A percentile compares a stretch with the other conserved stretches of the same genome.
Conservation (phyloP, 371 early-diverging fungal genomes). For the Mucor plumbeus region DNA sequence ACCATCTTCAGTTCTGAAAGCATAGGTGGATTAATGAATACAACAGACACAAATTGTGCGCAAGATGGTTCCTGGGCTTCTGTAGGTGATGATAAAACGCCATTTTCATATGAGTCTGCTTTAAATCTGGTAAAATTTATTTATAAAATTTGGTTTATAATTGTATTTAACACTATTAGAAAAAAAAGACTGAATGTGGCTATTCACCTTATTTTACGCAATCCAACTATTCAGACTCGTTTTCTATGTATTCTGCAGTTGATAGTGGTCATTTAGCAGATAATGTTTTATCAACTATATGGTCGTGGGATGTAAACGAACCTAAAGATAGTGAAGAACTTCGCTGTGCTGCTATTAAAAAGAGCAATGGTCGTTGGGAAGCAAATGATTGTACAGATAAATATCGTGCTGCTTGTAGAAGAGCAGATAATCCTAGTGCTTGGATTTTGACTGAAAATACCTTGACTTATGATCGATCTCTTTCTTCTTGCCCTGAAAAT, state of each 20-base stretch:
- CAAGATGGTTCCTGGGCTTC: constrained; percentile 2
- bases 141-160: background rate
- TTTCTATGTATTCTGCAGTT: constrained; percentile 11
- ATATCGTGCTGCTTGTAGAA: constrained; percentile 39
- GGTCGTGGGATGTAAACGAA: constrained; percentile 53
- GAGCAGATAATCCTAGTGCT: constrained; percentile 21
- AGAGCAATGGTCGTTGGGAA: constrained; percentile 41
- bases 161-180: background rate
- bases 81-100: background rate
- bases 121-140: constrained; percentile 21
- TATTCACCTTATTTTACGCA: constrained; percentile 43
- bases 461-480: constrained; percentile 38
- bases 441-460: constrained; percentile 39
- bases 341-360: constrained; percentile 35
- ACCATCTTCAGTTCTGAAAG: constrained; percentile 27
- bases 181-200: constrained; percentile 40
- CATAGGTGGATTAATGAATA: constrained; percentile 1
- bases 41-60: background rate
- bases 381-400: constrained; percentile 34
- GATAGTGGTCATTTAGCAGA: constrained; percentile 29
- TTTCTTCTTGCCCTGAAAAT: constrained; percentile 35
- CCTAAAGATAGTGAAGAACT: constrained; percentile 22
- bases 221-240: constrained; percentile 22
- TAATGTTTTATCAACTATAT: constrained; percentile 40
- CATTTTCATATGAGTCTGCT: background rate